Conservation (phyloP, 805 yeast genomes). For the Sugiyamaella valdiviana region DNA sequence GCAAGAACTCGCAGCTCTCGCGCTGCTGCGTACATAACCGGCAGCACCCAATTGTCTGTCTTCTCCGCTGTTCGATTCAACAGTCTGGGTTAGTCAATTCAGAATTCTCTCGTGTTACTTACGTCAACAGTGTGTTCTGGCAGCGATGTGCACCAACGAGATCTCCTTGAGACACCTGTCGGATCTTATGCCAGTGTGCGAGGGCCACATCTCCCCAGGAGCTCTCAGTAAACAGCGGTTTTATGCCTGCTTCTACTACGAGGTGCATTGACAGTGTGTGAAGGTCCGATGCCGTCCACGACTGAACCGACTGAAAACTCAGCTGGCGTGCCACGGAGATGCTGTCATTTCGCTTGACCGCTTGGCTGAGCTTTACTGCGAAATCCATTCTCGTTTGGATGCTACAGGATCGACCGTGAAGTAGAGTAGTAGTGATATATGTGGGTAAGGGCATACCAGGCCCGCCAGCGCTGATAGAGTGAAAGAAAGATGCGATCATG, state of each 20-base stretch:
- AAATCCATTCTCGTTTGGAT: not conserved
- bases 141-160: constrained; percentile 22
- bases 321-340: constrained; percentile 16
- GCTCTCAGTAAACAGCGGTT: constrained; percentile 4
- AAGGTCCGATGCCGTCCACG: not conserved
- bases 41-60: constrained; percentile 57
- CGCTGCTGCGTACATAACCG: constrained; percentile 25
- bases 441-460: not conserved
- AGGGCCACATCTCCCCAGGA: constrained; percentile 23
- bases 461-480: too few species aligned
- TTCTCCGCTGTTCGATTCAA: constrained; percentile 79
- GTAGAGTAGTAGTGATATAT: not conserved
- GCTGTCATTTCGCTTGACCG: constrained; percentile 16
- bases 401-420: too few species aligned
- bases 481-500: too few species aligned
- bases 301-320: constrained; percentile 8
- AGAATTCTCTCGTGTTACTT: constrained; percentile 7
- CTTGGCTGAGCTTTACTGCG: constrained; percentile 9
- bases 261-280: constrained; percentile 16
- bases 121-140: constrained; percentile 27
- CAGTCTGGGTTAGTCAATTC: constrained; percentile 31
- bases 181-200: constrained; percentile 17
- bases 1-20: constrained; percentile 28
- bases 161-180: constrained; percentile 20
- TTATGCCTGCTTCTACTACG: constrained; percentile 8